Evolutionary conservation across 1,284 basidiomycete species (phyloP), one percentile per base, ranked within the genome.

Genomic region (Filobasidium uniguttulatum): DNA sequence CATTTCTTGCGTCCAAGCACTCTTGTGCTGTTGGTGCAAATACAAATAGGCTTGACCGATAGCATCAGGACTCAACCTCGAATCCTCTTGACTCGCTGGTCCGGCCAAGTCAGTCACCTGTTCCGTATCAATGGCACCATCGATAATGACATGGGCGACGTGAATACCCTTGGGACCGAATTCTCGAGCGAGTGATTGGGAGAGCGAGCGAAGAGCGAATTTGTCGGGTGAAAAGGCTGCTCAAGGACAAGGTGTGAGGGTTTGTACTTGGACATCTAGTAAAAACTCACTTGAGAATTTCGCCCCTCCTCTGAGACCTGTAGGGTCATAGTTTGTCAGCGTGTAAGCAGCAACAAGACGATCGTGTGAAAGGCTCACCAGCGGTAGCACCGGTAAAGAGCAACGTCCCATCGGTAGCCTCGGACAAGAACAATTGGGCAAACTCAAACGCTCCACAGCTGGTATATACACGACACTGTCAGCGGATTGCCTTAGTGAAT

Each of bases 131-230:
- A 69, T 68, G 35, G 62, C 34, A 3, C 70, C 71, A 48, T 72
- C 71, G 10, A 72, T 52, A 25, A 72, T 57, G 25, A 65, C 60
- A 56, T 72, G 70, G 2, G 60, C 59, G 12, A 72, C 70, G 46
- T 73, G 71, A 6, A 73, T 53, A 1, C 66, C 68, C 48, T 69
- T 51, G 0, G 68, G 64, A 1, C 66, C 66, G 50, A 71, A 72
- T 56, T 72, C 71, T 10, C 68, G 56, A 3, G 68, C 65, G 3
- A 69, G 60, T 1, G 44, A 48, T 45, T 55, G 50, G 7, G 50
- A 47, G 5, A 68, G 55, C 0, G 60, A 57, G 31, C 63, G 52
- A 9, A 63, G 53, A 3, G 61, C 66, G 44, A 67, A 68, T 54
- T 61, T 60, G 51, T 56, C 56, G 0, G 63, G 59, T 2, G 63